Conservation (phyloP, 2,329 filamentous ascomycete genomes). For the Talaromyces funiculosus region DNA sequence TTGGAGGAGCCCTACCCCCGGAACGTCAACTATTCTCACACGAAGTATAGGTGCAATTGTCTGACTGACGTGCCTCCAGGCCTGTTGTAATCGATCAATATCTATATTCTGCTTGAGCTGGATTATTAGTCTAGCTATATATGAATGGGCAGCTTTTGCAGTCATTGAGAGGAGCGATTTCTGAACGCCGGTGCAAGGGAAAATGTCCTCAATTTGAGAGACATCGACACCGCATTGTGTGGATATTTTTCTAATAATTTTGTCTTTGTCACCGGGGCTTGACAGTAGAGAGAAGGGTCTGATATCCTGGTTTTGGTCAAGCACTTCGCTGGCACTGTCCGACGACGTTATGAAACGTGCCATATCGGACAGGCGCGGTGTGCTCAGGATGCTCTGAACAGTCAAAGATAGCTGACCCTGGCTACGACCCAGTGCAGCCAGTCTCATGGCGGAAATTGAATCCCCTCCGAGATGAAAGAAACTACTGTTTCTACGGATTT, state of each 20-base stretch:
- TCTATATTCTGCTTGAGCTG: constrained; percentile 13
- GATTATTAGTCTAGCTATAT: constrained; percentile 27
- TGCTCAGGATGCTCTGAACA: neutral
- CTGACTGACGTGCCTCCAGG: neutral
- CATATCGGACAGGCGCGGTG: neutral
- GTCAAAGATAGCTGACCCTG: neutral
- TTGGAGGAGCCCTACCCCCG: constrained; percentile 32
- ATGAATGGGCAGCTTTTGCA: constrained; percentile 37
- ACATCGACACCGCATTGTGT: neutral
- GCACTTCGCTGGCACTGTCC: neutral
- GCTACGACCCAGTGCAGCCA: neutral
- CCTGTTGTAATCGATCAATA: constrained; percentile 31
- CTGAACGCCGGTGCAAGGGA: constrained; percentile 37
- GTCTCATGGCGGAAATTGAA: constrained; percentile 5
- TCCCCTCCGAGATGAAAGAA: constrained; percentile 5
- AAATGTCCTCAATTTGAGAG: constrained; percentile 34
- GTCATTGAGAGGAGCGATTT: constrained; percentile 43
- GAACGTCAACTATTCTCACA: constrained; percentile 28
- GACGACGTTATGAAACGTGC: neutral
- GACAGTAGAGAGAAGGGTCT: constrained; percentile 2
- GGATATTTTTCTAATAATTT: neutral
- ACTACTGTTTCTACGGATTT: neutral
- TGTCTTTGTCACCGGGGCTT: neutral
- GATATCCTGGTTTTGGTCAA: neutral
- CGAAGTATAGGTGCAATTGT: constrained; percentile 3